Conservation (phyloP, 257 asterid species). For the Solanum rostratum region DNA sequence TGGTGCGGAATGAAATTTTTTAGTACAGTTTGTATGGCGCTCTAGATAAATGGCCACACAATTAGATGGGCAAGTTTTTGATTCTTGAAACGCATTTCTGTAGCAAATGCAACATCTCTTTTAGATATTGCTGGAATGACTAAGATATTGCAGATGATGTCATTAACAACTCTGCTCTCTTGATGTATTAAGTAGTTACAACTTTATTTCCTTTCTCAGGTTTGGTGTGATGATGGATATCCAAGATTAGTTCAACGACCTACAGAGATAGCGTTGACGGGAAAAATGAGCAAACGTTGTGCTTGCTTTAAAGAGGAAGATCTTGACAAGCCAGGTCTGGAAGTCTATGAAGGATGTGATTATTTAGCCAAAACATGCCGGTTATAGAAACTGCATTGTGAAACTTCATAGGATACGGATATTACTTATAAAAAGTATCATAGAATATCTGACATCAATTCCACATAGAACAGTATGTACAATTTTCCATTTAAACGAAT, state of each 20-base stretch:
- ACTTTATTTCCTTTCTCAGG: constrained; percentile 28
- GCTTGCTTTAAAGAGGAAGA: constrained; percentile 72
- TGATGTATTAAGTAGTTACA: not conserved
- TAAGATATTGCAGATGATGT: not conserved
- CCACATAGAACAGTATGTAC: not conserved
- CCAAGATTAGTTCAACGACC: constrained; percentile 91
- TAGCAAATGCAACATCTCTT: not conserved
- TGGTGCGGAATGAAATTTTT: not conserved
- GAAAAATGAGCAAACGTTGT: constrained; percentile 84
- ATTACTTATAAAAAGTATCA: not conserved
- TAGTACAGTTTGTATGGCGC: not conserved
- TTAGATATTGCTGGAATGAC: not conserved
- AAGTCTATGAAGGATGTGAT: constrained; percentile 68
- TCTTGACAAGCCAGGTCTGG: constrained; percentile 51
- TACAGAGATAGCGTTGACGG: constrained; percentile 69
- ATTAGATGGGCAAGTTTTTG: not conserved
- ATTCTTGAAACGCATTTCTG: not conserved
- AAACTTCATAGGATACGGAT: not conserved
- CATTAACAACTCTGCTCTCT: not conserved
- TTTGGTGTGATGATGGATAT: constrained; percentile 93
- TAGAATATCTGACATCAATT: not conserved
- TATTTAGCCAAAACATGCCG: constrained; percentile 40
- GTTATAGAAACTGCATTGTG: constrained; percentile 7
- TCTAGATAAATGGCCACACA: not conserved
- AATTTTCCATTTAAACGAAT: not conserved